These are phyloP conservation scores for Hymenoscyphus albidus DNA, from an alignment of 2,329 filamentous ascomycete genomes.

Conservation along the genomic window DNA sequence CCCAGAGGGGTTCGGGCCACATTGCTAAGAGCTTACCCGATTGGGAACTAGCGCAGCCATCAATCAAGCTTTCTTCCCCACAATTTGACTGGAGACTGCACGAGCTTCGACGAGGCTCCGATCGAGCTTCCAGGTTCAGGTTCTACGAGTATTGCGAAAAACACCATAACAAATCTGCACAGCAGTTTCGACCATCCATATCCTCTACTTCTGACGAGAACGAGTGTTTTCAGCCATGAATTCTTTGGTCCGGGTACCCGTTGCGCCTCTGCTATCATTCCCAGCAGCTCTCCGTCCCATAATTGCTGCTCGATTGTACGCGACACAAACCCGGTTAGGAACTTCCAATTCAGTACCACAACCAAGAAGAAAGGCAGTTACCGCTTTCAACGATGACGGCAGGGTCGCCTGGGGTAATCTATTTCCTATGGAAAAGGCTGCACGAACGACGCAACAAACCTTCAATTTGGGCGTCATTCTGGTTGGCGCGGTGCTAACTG, in stretches of 20 bases:
- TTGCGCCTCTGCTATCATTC: conserved; percentile 36
- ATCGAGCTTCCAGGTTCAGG: too few species aligned
- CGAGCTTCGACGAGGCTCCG: too few species aligned
- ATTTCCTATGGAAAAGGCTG: conserved; percentile 71
- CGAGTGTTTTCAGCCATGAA: conserved; percentile 19
- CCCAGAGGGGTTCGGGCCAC: conserved; percentile 20
- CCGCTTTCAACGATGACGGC: conserved; percentile 82
- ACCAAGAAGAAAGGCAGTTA: conserved; percentile 65
- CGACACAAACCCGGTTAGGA: conserved; percentile 49
- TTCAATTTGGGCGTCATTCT: conserved; percentile 81
- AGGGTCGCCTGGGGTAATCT: conserved; percentile 76
- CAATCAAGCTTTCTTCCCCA: too few species aligned
- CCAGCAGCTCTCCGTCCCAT: conserved; percentile 39
- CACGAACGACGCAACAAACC: conserved; percentile 81
- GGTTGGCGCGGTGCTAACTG: conserved; percentile 71
- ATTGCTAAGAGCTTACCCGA: conserved; percentile 20
- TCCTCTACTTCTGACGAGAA: not conserved
- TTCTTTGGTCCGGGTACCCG: conserved; percentile 19
- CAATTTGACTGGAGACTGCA: too few species aligned
- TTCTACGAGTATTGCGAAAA: too few species aligned
- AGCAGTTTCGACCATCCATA: not conserved
- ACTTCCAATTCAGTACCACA: conserved; percentile 31
- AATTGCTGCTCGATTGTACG: conserved; percentile 49
- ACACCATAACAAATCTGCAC: too few species aligned
- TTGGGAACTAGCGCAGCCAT: too few species aligned